A percentile compares a stretch with the other conserved stretches of the same genome.
Evolutionary conservation across 208 protist species (phyloP).

Genomic region (Leishmania gerbilli): DNA sequence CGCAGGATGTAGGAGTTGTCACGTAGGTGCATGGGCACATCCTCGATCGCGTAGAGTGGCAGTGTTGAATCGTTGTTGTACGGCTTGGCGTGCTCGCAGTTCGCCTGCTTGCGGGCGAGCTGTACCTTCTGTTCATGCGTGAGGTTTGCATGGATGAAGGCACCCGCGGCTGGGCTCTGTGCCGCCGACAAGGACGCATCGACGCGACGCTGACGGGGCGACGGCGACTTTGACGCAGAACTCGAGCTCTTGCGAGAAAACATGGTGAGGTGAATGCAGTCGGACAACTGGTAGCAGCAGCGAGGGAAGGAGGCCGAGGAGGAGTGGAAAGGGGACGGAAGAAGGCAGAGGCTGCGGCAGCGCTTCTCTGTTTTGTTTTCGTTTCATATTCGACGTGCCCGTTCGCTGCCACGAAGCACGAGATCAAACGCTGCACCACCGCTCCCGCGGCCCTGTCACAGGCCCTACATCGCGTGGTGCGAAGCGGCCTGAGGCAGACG

Average conservation of each 20-base stretch:
- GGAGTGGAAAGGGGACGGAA: background rate
- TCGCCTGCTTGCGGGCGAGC: constrained; percentile 8
- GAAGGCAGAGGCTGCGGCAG: background rate
- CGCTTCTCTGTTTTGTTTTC: background rate
- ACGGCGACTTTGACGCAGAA: background rate
- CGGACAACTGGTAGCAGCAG: background rate
- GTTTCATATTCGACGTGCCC: background rate
- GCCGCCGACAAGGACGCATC: background rate
- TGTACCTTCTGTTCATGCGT: background rate
- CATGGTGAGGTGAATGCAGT: background rate
- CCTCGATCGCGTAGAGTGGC: constrained; percentile 47
- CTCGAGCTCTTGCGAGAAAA: background rate
- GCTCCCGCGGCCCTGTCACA: background rate
- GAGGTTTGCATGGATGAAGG: background rate
- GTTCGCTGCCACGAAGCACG: background rate
- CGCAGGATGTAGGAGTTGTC: constrained; percentile 59
- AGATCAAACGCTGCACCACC: background rate
- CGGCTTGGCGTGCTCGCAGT: constrained; percentile 11
- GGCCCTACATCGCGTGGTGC: background rate
- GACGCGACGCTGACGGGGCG: background rate
- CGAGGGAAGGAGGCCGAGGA: background rate
- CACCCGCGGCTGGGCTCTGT: background rate
- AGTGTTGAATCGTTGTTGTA: constrained; percentile 33
- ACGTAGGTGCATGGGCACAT: constrained; percentile 46
- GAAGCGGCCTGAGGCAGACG: background rate